phyloP scores from a whole-genome alignment of 225 moss, liverwort and hornwort genomes.

The Rhytidiadelphus loreus region DNA sequence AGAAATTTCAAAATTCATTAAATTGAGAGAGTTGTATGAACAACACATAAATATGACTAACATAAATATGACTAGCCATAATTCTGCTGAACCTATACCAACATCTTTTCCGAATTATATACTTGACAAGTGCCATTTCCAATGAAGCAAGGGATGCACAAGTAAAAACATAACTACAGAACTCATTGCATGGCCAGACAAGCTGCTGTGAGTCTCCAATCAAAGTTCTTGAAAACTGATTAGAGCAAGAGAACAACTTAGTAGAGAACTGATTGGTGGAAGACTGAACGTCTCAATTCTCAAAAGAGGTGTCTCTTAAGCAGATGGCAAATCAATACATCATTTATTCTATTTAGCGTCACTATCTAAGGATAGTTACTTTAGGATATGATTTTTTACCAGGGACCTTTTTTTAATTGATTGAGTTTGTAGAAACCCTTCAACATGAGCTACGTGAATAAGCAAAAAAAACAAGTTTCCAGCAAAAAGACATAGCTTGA shows the following conservation, averaged over 20 bases:
- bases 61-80: not conserved
- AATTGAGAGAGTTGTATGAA: not conserved
- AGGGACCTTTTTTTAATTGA: not conserved
- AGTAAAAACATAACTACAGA: not conserved
- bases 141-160: not conserved
- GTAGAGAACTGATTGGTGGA: not conserved
- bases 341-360: too few species aligned
- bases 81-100: not conserved
- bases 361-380: too few species aligned
- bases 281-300: not conserved
- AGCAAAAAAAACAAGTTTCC: not conserved
- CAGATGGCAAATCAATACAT: not conserved
- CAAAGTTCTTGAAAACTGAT: not conserved
- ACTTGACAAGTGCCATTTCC: not conserved
- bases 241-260: not conserved
- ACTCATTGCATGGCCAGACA: not conserved
- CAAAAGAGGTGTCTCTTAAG: not conserved
- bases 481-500: not conserved
- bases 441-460: not conserved
- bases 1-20: not conserved
- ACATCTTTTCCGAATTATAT: not conserved
- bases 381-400: too few species aligned
- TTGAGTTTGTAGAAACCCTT: not conserved
- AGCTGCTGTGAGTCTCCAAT: not conserved
- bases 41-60: too few species aligned